Evolutionary conservation across 192 early-diverging fungal species (phyloP).

Genomic region (Backusella liffmaniae): DNA sequence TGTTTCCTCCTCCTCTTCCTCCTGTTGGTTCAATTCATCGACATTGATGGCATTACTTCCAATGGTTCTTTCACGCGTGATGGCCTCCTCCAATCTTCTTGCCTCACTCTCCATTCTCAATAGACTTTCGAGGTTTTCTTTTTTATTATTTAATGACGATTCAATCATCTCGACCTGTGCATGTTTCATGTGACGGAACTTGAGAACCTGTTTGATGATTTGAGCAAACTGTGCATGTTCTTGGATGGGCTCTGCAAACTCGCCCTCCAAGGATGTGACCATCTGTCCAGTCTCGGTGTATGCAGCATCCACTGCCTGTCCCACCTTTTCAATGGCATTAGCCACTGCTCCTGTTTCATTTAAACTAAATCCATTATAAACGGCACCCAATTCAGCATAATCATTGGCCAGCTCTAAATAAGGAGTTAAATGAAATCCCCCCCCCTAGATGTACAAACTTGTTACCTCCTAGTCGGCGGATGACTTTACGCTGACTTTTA

Average conservation of each 20-base stretch:
- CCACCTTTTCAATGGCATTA: constrained; percentile 87
- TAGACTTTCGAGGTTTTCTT: constrained; percentile 56
- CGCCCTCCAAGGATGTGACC: constrained; percentile 66
- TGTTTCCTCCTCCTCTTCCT: constrained; percentile 9
- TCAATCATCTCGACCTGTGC: constrained; percentile 78
- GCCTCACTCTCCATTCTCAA: constrained; percentile 71
- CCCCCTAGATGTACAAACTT: not conserved
- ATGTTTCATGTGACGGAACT: constrained; percentile 84
- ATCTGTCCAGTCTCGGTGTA: constrained; percentile 73
- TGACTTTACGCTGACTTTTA: constrained; percentile 72
- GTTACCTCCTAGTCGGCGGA: constrained; percentile 62
- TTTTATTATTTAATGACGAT: constrained; percentile 73
- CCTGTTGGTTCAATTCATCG: constrained; percentile 23
- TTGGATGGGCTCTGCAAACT: constrained; percentile 80
- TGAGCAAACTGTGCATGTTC: constrained; percentile 88
- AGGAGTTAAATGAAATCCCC: not conserved
- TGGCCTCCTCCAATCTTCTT: constrained; percentile 65
- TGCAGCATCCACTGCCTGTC: constrained; percentile 87
- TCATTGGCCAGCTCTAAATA: constrained; percentile 47
- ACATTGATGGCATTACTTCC: constrained; percentile 15
- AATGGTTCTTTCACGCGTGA: constrained; percentile 45
- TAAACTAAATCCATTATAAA: constrained; percentile 94
- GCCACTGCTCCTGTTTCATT: constrained; percentile 74
- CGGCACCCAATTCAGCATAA: constrained; percentile 87
- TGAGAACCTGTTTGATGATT: constrained; percentile 85